These are phyloP conservation scores for Tieghemostelium lacteum DNA, from an alignment of 78 protist species.

Conservation along the genomic window DNA sequence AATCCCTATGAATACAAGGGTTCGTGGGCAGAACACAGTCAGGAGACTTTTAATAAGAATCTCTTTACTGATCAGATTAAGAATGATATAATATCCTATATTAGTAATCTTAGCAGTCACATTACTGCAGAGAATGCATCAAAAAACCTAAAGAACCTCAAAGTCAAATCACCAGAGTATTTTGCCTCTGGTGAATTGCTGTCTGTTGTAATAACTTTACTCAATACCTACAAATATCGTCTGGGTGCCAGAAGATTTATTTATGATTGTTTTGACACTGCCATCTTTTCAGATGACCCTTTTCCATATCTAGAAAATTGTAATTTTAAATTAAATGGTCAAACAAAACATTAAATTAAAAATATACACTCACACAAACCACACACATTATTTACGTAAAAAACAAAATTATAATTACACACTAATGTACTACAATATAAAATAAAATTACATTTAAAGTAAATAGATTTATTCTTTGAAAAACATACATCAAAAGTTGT, in stretches of 20 bases:
- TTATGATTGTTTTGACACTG: conserved; percentile 68
- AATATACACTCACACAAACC: background rate
- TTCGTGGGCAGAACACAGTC: conserved; percentile 38
- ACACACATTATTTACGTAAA: background rate
- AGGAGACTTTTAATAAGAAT: conserved; percentile 3
- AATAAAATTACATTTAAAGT: background rate
- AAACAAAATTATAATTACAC: no score
- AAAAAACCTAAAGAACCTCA: conserved; percentile 53
- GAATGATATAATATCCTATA: conserved; percentile 51
- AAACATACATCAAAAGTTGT: background rate
- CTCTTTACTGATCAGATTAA: conserved; percentile 29
- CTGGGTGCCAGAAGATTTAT: conserved; percentile 64
- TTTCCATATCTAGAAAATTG: background rate
- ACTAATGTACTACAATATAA: no score
- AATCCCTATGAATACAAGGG: conserved; percentile 38
- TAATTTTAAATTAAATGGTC: background rate
- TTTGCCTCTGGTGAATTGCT: conserved; percentile 54
- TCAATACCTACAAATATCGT: conserved; percentile 35
- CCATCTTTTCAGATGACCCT: conserved; percentile 52
- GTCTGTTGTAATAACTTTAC: background rate
- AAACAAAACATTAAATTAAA: no score
- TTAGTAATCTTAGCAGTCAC: conserved; percentile 32
- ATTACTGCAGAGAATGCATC: conserved; percentile 80
- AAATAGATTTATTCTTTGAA: no score
- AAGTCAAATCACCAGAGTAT: conserved; percentile 41